Percentiles rank a stretch among this genome's conserved stretches.
phyloP scores from a whole-genome alignment of 2,329 filamentous ascomycete species.

The Mycocentrospora acerina region DNA sequence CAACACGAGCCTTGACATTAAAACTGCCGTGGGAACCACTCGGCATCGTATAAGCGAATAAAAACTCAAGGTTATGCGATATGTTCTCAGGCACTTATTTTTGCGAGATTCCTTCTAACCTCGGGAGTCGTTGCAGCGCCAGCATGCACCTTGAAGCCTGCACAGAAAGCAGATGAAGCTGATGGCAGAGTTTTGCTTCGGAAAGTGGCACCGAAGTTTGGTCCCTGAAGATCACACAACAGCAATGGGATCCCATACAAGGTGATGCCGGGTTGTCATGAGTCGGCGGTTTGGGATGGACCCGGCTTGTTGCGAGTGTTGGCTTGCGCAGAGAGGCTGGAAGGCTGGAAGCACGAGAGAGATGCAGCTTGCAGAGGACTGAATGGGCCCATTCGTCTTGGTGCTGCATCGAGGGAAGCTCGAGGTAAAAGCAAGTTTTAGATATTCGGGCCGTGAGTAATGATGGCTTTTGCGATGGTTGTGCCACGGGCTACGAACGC shows the following conservation, averaged over 20 bases:
- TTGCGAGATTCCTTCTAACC: constrained; percentile 8
- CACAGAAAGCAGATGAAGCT: constrained; percentile 10
- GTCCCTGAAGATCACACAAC: constrained; percentile 14
- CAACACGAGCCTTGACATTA: no score
- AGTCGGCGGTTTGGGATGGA: background rate
- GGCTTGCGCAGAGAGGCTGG: background rate
- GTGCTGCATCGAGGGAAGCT: constrained; percentile 8
- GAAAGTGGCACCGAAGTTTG: constrained; percentile 5
- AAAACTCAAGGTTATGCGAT: no score
- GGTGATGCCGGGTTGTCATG: constrained; percentile 7
- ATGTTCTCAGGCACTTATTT: no score
- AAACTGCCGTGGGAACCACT: no score
- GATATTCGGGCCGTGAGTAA: constrained; percentile 7
- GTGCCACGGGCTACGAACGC: constrained; percentile 11
- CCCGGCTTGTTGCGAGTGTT: background rate
- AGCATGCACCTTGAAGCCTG: constrained; percentile 2
- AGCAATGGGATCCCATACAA: constrained; percentile 8
- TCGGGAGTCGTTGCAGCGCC: constrained; percentile 1
- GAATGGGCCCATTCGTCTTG: constrained; percentile 8
- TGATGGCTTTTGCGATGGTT: constrained; percentile 8
- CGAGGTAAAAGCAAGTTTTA: constrained; percentile 5
- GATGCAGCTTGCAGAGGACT: constrained; percentile 5
- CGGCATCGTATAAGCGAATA: no score
- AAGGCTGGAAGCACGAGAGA: constrained; percentile 1
- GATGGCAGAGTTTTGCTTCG: constrained; percentile 6